Evolutionary conservation across 2,329 filamentous ascomycete genomes (phyloP), one percentile per base, ranked within the genome.

Genomic region (Ophiocordyceps australis): DNA sequence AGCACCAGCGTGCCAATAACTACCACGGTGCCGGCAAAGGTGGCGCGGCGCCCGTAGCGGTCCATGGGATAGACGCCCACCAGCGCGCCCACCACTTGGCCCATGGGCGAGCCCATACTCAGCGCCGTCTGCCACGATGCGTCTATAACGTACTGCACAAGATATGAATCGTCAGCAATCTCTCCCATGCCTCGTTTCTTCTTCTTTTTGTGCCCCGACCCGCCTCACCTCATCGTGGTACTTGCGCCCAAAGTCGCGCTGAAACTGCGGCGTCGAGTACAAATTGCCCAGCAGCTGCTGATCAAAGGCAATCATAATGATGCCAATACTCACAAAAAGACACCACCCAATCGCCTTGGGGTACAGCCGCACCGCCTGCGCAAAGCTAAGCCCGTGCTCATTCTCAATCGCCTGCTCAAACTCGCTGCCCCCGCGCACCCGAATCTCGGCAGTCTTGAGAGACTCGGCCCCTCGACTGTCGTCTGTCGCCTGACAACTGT

Each of bases 221-320:
- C n/a, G n/a, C 7, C 17, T 30, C 9, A 35, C 30, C 17, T 29
- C 30, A 7, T 45, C 45, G 13, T 54, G 52, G 28, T 55, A 64
- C 4, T 48, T 30, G 31, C 66, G 60, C 3, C 66, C 66, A 38
- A 69, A 71, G 33, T 68, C 57, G 13, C 43, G 40, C 32, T 62
- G 57, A 37, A 72, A 73, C n/a, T 60, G 57, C 0, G 65, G 63
- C 25, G 60, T 63, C 3, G 64, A 59, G 36, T 67, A 74, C 27
- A 76, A 54, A 32, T 70, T 69, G 14, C 67, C 67, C 12, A 74
- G 55, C 8, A 76, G 56, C 40, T 75, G 69, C 0, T 67, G 64
- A 39, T 75, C 70, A 37, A 74, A 77, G 4, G 66, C 66, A 22
- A 62, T 43, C 64, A 71, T 71, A 33, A 72, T 62, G 20, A 72